Conservation (phyloP, 2,329 filamentous ascomycete species). For the Cladosporium phlei region DNA sequence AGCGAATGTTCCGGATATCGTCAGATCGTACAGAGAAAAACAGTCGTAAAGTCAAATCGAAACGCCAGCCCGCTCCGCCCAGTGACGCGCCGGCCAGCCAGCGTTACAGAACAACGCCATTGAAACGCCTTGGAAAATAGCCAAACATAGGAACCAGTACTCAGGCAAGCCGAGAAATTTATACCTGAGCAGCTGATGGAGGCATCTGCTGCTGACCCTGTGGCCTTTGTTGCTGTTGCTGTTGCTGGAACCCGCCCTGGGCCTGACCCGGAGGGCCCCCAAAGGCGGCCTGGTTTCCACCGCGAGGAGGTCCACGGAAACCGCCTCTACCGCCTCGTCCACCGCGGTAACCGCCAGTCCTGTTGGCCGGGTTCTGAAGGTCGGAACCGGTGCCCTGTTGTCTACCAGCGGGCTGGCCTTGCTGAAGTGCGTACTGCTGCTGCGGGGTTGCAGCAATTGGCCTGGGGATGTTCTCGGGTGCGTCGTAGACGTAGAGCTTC, state of each 20-base stretch:
- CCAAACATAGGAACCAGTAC: conserved; percentile 3
- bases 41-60: conserved; percentile 10
- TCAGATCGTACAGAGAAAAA: conserved; percentile 20
- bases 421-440: conserved; percentile 24
- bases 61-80: conserved; percentile 17
- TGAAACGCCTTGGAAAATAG: conserved; percentile 1
- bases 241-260: conserved; percentile 28
- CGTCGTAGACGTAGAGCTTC: conserved; percentile 96
- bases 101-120: conserved; percentile 14
- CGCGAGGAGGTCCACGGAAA: conserved; percentile 27
- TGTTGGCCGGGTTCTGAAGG: conserved; percentile 31
- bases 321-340: conserved; percentile 32
- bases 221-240: conserved; percentile 17
- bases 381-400: conserved; percentile 33
- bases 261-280: conserved; percentile 27
- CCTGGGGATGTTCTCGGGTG: conserved; percentile 88
- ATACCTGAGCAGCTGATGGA: conserved; percentile 27
- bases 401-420: conserved; percentile 23
- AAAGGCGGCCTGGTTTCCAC: conserved; percentile 23
- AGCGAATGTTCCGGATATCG: conserved; percentile 27
- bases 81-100: conserved; percentile 26
- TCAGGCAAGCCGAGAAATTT: no score
- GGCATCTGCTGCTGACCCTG: conserved; percentile 24
- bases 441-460: conserved; percentile 58
- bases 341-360: conserved; percentile 29